Base-by-base conservation (phyloP, 495 filamentous ascomycete species). In the Annulohypoxylon stygium region DNA sequence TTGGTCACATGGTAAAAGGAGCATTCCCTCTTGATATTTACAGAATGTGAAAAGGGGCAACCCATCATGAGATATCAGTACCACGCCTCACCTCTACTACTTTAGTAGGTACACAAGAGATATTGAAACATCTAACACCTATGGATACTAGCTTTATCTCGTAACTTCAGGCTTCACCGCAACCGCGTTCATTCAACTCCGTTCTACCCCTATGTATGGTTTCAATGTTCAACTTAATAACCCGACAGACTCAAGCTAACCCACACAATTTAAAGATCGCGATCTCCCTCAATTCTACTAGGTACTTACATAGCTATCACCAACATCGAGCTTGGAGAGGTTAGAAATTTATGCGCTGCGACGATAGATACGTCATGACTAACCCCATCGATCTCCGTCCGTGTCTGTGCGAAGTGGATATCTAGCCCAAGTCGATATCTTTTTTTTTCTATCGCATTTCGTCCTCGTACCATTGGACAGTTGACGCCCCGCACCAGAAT, bases 371-470 rank as follows among this genome's bases (percentile, higher is more conserved):
- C 67, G 67, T 70, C 67, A 70, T 70, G 43, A 16, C 23, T 16
- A 51, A 33, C 11, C 36, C 53, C 57, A 47, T 47, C 43, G 43
- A 47, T 47, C n/a, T 47, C 39, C 8, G 39, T 62, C 59, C 5
- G 63, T 58, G 61, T 70, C 68, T 61, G 68, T 70, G 68, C 61
- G 33, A 63, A 41, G 41, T 64, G 67, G 51, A 51, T 37, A 43
- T 18, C 20, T 60, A 18, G 23, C 55, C 45, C 55, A 55, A 23
- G 36, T 43, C 66, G 57, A 67, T 67, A 33, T 41, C 39, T 41
- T 60, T 25, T 39, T 58, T 25, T 36, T 60, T 43, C 36, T 45
- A 11, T 23, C 57, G 37, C 53, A 36, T 57, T 57, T 57, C 4
- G 3, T 20, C 20, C 30, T 2, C 53, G 4, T 14, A 33, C 33